Evolutionary conservation across 2,329 filamentous ascomycete species (phyloP).

Genomic region (Calonectria ilicicola): DNA sequence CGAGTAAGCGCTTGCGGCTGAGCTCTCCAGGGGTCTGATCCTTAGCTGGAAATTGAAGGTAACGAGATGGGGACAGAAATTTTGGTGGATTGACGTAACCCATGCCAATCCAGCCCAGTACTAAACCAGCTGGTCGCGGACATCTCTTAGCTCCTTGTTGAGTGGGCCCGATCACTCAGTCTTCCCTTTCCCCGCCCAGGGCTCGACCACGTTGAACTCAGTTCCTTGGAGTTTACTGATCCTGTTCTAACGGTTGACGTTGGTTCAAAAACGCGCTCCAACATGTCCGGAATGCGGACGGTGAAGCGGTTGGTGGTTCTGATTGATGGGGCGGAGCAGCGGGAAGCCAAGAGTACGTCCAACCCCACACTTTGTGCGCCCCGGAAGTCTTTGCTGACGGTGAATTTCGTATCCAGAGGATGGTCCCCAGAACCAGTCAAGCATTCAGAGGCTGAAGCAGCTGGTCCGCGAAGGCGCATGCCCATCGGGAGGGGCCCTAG

Average conservation of each 20-base stretch:
- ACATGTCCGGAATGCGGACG: conserved; percentile 31
- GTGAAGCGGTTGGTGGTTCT: conserved; percentile 35
- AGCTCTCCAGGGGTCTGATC: background rate
- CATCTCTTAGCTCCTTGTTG: background rate
- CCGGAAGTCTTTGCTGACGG: conserved; percentile 10
- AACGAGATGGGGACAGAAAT: background rate
- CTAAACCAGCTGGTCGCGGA: background rate
- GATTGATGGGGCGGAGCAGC: conserved; percentile 34
- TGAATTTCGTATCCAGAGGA: conserved; percentile 20
- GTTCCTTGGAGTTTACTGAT: background rate
- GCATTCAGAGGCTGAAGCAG: conserved; percentile 33
- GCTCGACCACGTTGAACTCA: background rate
- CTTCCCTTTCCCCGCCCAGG: conserved; percentile 5
- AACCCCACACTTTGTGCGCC: background rate
- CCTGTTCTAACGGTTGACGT: background rate
- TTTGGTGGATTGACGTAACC: background rate
- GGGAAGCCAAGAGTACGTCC: conserved; percentile 23
- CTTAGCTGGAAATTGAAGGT: background rate
- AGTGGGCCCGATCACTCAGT: background rate
- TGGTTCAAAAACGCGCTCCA: background rate
- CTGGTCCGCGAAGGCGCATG: conserved; percentile 30
- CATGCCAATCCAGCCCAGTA: background rate
- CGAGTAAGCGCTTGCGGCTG: conserved; percentile 1
- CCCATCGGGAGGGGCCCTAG: conserved; percentile 4
- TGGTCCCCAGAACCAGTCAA: conserved; percentile 30